A percentile compares a stretch with the other conserved stretches of the same genome.
Evolutionary conservation across 176 grass and related monocot species (phyloP).

Genomic region (Cenchrus purpureus): DNA sequence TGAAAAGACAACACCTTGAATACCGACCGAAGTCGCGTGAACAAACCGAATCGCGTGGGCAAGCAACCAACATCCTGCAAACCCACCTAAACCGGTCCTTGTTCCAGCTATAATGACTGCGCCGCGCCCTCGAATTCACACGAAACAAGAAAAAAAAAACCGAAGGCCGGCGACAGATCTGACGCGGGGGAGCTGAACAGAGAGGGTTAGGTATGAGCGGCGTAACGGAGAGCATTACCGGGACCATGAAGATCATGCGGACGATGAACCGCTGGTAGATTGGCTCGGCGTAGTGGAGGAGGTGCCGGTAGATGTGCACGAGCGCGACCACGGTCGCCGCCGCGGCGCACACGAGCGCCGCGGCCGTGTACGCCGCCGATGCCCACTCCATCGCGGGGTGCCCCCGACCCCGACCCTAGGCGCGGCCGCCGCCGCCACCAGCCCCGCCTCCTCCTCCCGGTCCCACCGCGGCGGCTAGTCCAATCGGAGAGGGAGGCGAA

Average conservation of each 20-base stretch:
- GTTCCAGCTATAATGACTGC: neutral
- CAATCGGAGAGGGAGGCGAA: neutral
- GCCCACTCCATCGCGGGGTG: conserved; percentile 57
- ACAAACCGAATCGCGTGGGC: neutral
- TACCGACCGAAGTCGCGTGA: neutral
- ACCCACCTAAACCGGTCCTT: neutral
- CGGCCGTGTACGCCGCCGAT: conserved; percentile 64
- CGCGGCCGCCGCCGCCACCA: neutral
- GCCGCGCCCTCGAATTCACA: neutral
- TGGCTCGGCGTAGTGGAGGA: conserved; percentile 83
- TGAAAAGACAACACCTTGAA: neutral
- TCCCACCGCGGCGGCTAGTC: neutral
- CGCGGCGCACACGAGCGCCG: conserved; percentile 80
- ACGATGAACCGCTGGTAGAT: conserved; percentile 87
- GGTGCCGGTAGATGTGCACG: conserved; percentile 89
- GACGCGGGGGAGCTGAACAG: neutral
- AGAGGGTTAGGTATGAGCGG: neutral
- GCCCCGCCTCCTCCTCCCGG: neutral
- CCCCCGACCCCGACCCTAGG: no score
- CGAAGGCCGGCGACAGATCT: conserved; percentile 41
- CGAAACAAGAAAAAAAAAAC: neutral
- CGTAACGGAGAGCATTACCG: conserved; percentile 45
- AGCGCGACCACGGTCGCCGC: conserved; percentile 74
- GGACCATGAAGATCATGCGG: conserved; percentile 92
- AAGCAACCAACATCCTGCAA: neutral